Percentiles rank a stretch among this genome's conserved stretches.
Evolutionary conservation across 2,329 filamentous ascomycete species (phyloP).

Genomic region (Fusarium sp.): DNA sequence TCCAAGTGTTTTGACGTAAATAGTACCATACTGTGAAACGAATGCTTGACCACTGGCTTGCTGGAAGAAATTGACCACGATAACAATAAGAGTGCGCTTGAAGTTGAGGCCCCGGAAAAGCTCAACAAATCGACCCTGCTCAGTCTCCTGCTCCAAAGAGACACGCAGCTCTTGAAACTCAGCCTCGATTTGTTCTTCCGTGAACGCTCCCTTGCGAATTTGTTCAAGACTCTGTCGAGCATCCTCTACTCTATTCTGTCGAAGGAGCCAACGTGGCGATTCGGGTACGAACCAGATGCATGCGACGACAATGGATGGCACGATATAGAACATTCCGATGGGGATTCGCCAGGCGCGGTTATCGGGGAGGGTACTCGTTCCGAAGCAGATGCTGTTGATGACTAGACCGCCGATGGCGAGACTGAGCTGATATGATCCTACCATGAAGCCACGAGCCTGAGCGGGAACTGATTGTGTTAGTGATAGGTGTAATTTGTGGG

Average conservation of each 20-base stretch:
- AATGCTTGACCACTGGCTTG: constrained; percentile 41
- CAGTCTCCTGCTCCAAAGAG: constrained; percentile 29
- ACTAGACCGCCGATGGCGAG: constrained; percentile 43
- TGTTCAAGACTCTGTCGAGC: constrained; percentile 12
- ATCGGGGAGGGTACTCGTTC: constrained; percentile 31
- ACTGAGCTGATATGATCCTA: constrained; percentile 50
- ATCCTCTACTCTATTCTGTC: constrained; percentile 32
- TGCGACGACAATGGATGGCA: constrained; percentile 22
- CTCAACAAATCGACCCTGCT: constrained; percentile 27
- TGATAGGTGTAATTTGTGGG: fast-evolving
- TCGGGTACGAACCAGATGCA: constrained; percentile 40
- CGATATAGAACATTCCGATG: constrained; percentile 38
- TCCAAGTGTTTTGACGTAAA: constrained; percentile 36
- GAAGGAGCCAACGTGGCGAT: constrained; percentile 42
- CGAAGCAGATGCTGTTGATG: constrained; percentile 40
- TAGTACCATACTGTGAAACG: constrained; percentile 33
- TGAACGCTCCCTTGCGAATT: constrained; percentile 23
- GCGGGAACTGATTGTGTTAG: constrained; percentile 37
- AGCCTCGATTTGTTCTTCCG: constrained; percentile 29
- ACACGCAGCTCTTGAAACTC: constrained; percentile 26
- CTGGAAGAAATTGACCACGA: constrained; percentile 27
- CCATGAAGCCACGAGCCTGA: constrained; percentile 47
- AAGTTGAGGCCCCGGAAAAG: constrained; percentile 20
- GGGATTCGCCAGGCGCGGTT: constrained; percentile 40
- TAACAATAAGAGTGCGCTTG: constrained; percentile 23